Percentiles rank a stretch among this genome's conserved stretches.
Evolutionary conservation across 1,139 yeast genomes (phyloP).

Genomic region (Saccharomyces pastorianus): DNA sequence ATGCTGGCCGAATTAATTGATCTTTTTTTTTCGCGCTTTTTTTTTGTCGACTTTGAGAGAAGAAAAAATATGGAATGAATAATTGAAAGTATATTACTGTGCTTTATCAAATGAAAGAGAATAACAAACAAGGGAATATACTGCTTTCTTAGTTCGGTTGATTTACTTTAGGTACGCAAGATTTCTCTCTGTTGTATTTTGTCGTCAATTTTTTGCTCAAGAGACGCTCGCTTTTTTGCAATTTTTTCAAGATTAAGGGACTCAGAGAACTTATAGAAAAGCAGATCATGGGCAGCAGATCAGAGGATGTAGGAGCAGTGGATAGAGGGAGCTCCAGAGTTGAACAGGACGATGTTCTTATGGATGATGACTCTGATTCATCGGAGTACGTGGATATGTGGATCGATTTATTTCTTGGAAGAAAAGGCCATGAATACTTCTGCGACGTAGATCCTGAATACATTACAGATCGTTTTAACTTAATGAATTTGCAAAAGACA

Average conservation of each 20-base stretch:
- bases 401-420: constrained; percentile 87
- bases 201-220: background rate
- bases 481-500: constrained; percentile 84
- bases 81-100: background rate
- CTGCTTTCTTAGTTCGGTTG: background rate
- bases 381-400: constrained; percentile 61
- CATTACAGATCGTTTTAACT: constrained; percentile 84
- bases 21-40: background rate
- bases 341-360: constrained; percentile 1
- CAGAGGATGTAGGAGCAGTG: constrained; percentile 9
- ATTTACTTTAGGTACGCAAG: background rate
- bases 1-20: background rate
- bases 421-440: constrained; percentile 90
- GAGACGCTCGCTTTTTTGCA: background rate
- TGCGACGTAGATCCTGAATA: constrained; percentile 93
- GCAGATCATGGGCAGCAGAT: constrained; percentile 8
- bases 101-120: background rate
- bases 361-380: constrained; percentile 24
- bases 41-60: background rate
- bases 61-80: background rate
- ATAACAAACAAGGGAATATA: background rate
- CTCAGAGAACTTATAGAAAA: background rate
- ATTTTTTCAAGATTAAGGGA: background rate
- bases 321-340: constrained; percentile 1
- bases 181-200: background rate